These are phyloP conservation scores for Sonneratia caseolaris DNA, from an alignment of 345 rosid species.

Conservation along the genomic window DNA sequence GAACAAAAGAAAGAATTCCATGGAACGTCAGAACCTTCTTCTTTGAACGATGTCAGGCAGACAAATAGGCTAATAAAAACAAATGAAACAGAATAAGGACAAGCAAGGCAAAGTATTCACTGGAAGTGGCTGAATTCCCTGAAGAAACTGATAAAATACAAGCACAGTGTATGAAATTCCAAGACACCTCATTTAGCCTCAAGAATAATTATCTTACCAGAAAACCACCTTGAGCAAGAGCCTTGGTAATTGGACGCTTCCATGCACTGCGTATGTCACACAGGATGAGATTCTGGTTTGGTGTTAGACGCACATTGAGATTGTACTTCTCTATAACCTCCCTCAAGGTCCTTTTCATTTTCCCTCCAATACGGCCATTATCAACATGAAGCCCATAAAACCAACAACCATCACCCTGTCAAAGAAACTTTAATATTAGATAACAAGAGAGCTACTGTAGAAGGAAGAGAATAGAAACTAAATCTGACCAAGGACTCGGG, in stretches of 20 bases:
- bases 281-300: conserved; percentile 85
- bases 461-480: neutral
- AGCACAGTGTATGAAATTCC: neutral
- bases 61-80: too few species aligned
- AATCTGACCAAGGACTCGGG: neutral
- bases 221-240: conserved; percentile 89
- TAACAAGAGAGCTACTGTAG: neutral
- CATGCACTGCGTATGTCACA: conserved; percentile 71
- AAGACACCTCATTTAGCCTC: neutral
- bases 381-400: conserved; percentile 90
- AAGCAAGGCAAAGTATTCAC: too few species aligned
- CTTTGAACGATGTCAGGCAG: neutral
- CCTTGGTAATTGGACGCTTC: conserved; percentile 69
- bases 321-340: conserved; percentile 90
- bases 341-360: conserved; percentile 83
- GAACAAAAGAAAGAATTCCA: neutral
- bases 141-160: neutral
- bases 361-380: conserved; percentile 83
- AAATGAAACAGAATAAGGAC: too few species aligned
- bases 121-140: neutral
- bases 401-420: conserved; percentile 74
- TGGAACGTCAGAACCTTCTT: neutral
- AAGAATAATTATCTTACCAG: conserved; percentile 42
- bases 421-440: conserved; percentile 9
- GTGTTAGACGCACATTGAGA: conserved; percentile 69